A percentile compares a stretch with the other conserved stretches of the same genome.
Evolutionary conservation across 495 filamentous ascomycete genomes (phyloP).

Genomic region (Hypomontagnella submonticulosa): DNA sequence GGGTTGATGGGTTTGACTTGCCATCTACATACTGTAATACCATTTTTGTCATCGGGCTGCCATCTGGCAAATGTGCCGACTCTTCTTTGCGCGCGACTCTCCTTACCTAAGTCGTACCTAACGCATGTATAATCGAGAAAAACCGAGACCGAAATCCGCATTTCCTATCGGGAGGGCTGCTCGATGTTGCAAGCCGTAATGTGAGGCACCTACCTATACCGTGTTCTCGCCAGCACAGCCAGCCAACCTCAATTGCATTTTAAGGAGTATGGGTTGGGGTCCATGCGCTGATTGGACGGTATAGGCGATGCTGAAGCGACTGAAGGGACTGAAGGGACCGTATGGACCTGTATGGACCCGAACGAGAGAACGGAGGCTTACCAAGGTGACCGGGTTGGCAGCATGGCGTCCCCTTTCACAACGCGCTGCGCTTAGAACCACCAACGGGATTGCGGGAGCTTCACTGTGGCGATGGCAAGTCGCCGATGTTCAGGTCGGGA

Average conservation of each 20-base stretch:
- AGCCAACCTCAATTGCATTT: constrained; percentile 10
- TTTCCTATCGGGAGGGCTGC: constrained; percentile 2
- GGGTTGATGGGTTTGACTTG: no score
- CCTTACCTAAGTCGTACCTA: no score
- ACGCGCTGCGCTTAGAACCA: constrained; percentile 32
- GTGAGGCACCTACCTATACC: constrained; percentile 13
- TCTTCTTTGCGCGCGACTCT: constrained; percentile 4
- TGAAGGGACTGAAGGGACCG: not conserved
- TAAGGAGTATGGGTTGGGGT: constrained; percentile 10
- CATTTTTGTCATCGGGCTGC: not conserved
- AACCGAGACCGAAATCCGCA: no score
- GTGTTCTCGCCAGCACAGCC: constrained; percentile 12
- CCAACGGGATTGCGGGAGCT: constrained; percentile 26
- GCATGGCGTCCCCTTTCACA: constrained; percentile 8
- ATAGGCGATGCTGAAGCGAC: constrained; percentile 10
- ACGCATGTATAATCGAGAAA: not conserved
- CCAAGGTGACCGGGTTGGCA: constrained; percentile 14
- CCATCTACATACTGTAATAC: not conserved
- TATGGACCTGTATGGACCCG: constrained; percentile 20
- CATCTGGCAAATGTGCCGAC: constrained; percentile 6
- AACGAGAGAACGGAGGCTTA: constrained; percentile 18
- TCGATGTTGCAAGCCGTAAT: constrained; percentile 18
- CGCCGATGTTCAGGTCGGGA: constrained; percentile 39
- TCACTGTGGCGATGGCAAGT: constrained; percentile 22
- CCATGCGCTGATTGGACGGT: constrained; percentile 20